Evolutionary conservation across 164 flowering plant genomes (phyloP).

Genomic region (Vitis labrusca): DNA sequence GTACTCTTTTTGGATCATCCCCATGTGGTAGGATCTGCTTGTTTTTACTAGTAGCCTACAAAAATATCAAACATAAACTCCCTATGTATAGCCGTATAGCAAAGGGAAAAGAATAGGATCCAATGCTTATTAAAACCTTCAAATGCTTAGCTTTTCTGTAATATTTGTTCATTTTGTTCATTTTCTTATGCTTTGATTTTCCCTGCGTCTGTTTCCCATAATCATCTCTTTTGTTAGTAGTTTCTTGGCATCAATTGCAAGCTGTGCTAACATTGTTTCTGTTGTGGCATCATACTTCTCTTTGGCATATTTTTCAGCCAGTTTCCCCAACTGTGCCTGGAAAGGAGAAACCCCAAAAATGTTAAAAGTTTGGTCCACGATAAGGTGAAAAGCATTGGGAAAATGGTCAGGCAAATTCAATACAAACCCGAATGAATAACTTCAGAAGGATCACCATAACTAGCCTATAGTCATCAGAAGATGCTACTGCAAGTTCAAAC

Average conservation of each 20-base stretch:
- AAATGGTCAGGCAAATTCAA: not conserved
- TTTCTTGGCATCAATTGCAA: conserved; percentile 81
- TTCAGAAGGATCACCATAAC: not conserved
- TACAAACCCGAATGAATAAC: conserved; percentile 1
- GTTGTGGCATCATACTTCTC: conserved; percentile 98
- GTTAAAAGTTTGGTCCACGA: no score
- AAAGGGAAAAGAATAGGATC: conserved; percentile 13
- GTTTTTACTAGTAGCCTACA: conserved; percentile 48
- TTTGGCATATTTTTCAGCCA: conserved; percentile 90
- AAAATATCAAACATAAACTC: conserved; percentile 13
- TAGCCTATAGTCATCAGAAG: not conserved
- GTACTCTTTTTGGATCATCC: conserved; percentile 34
- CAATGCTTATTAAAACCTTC: conserved; percentile 51
- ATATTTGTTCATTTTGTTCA: conserved; percentile 75
- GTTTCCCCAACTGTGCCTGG: conserved; percentile 81
- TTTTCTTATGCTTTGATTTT: conserved; percentile 82
- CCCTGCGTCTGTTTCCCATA: conserved; percentile 50
- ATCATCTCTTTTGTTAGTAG: conserved; percentile 48
- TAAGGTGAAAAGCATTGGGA: no score
- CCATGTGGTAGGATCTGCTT: conserved; percentile 36
- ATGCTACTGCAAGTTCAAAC: not conserved
- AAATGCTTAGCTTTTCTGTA: conserved; percentile 60
- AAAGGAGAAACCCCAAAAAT: not conserved
- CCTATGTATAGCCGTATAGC: not conserved
- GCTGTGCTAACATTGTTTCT: conserved; percentile 93